phyloP scores from a whole-genome alignment of 257 asterid species.

The Rehmannia glutinosa region DNA sequence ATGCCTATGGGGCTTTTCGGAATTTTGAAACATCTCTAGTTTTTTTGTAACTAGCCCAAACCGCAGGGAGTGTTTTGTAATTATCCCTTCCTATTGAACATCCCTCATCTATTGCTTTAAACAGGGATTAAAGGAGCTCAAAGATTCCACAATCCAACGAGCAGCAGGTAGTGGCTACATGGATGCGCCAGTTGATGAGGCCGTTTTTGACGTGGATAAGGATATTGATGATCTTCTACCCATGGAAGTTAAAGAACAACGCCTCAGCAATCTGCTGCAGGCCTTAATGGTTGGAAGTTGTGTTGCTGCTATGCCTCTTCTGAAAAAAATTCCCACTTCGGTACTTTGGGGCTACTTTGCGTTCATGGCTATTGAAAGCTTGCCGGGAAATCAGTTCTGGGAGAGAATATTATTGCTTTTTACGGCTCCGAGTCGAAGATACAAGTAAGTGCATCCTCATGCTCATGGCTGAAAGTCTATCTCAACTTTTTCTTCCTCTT shows the following conservation, averaged over 20 bases:
- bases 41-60: too few species aligned
- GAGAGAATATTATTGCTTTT: slow-evolving; percentile 86
- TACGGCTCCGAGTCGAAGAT: slow-evolving; percentile 91
- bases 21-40: too few species aligned
- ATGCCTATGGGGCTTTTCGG: too few species aligned
- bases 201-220: slow-evolving; percentile 82
- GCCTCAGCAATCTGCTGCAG: slow-evolving; percentile 92
- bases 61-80: too few species aligned
- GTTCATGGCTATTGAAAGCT: slow-evolving; percentile 97
- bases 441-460: slow-evolving; percentile 43
- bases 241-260: slow-evolving; percentile 92
- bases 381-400: slow-evolving; percentile 99
- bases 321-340: slow-evolving; percentile 86
- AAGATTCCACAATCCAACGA: slow-evolving; percentile 67
- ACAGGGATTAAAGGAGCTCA: slow-evolving; percentile 89
- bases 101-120: slow-evolving; percentile 1
- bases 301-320: slow-evolving; percentile 90
- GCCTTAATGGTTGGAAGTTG: slow-evolving; percentile 76
- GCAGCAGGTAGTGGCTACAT: slow-evolving; percentile 73
- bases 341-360: slow-evolving; percentile 99
- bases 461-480: neutral
- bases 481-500: neutral
- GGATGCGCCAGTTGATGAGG: slow-evolving; percentile 76
- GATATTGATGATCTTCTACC: slow-evolving; percentile 91
- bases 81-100: neutral